Evolutionary conservation across 208 protist species (phyloP), one percentile per base, ranked within the genome.

Genomic region (Blechomonas ayalai): DNA sequence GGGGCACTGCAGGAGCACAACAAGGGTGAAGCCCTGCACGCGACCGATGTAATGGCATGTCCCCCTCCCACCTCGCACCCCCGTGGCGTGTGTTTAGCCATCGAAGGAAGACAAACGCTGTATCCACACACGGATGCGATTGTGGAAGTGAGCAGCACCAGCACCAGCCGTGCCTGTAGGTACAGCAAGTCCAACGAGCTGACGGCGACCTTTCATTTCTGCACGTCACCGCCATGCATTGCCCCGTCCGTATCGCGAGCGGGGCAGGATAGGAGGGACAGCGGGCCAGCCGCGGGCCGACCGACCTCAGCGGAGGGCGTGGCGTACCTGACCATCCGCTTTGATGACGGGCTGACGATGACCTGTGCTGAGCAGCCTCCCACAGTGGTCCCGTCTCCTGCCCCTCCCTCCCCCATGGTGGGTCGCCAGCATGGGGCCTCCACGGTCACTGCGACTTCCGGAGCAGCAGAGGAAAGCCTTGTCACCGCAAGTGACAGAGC

Each of bases 101-200:
- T 66, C 24, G 75, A 84, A 39, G 61, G 63, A n/a, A 61, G 60
- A 18, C 54, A 70, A 27, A 36, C 49, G 5, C 20, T 84, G 19
- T 79, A 76, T 39, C 75, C 75, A 15, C 61, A 66, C 57, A 52
- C 60, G 27, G 60, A 83, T 26, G 64, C 61, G n/a, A 28, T 92
- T 23, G 48, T 92, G 25, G 82, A 92, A 67, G 68, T 88, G 29
- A 70, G 73, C 37, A 69, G 67, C 19, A 84, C 75, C 1, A 52
- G 73, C 38, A 38, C 46, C 15, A 50, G 59, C 29, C 74, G 82
- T 34, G 58, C 59, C 25, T 92, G 82, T 47, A 63, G 75, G 20
- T 92, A 85, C 56, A 69, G 85, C 27, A 75, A 75, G 26, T 31
- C 64, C 2, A 73, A 27, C 52, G 82, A 92, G 32, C 38, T 92